Percentiles rank a stretch among this genome's conserved stretches.
Evolutionary conservation across 73 alveolate genomes (phyloP).

Genomic region (Tetrahymena thermophila): DNA sequence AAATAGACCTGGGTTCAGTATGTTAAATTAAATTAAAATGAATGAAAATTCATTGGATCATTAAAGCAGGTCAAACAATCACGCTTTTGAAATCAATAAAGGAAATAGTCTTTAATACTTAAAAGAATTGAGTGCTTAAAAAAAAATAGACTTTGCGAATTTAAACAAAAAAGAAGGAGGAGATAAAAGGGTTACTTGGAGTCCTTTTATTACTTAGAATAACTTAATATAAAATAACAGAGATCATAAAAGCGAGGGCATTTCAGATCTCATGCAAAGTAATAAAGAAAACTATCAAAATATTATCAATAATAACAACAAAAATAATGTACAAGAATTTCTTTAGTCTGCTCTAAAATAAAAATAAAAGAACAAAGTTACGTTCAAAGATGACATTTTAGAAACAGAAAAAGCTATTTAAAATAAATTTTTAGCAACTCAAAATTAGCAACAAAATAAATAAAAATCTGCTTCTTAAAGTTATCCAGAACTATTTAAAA

Average conservation of each 20-base stretch:
- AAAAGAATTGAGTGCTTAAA: neutral
- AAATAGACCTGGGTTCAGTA: neutral
- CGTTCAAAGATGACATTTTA: neutral
- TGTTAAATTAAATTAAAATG: neutral
- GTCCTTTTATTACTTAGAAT: neutral
- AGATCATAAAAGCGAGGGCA: neutral
- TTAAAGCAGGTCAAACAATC: neutral
- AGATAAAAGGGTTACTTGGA: neutral
- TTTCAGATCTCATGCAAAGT: neutral
- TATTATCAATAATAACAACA: neutral
- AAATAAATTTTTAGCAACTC: neutral
- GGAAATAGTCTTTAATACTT: neutral
- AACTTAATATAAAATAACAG: neutral
- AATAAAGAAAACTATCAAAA: neutral
- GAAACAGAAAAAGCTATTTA: neutral
- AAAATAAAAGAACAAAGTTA: neutral
- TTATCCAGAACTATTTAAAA: neutral
- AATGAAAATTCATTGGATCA: neutral
- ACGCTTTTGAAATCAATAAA: neutral
- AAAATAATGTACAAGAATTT: neutral
- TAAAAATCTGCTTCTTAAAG: neutral
- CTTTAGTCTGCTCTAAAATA: neutral
- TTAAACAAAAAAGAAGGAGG: neutral
- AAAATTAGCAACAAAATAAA: neutral
- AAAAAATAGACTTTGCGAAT: neutral